Base-by-base conservation (phyloP, 306 rosid genomes). In the Trichosanthes truncata region DNA sequence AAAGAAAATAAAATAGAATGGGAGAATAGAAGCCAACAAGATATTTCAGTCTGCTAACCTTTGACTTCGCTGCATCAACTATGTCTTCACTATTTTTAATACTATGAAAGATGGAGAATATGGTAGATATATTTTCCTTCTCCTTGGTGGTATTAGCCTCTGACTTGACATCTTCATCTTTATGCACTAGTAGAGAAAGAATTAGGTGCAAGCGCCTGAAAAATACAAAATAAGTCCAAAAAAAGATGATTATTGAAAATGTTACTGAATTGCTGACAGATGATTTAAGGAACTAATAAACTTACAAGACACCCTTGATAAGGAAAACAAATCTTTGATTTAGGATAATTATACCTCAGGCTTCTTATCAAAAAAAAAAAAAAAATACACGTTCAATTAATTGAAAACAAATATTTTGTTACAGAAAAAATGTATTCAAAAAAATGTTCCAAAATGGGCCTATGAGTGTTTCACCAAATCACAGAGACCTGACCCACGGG, bases 71-170 rank as follows among this genome's bases (percentile, higher is more conserved):
- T 61, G 86, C 73, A 87, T 93, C 96, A 74, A 86, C 87, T 43
- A 87, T 7, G 82, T 96, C 99, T 87, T 90, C 97, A 82, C 97
- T 91, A 80, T 49, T 79, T 84, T 90, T 93, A 87, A 96, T 93
- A 86, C 86, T 85, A 35, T 79, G 89, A 82, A 96, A 90, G 81
- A 96, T 85, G 45, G 92, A 93, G 77, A 79, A 31, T 52, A 91
- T 80, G 69, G 90, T 78, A 51, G 88, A 88, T 78, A 89, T 40
- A 83, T 53, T 82, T 79, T 93, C 99, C 82, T 86, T 91, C 69
- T 91, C 90, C 69, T 79, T 82, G 81, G 83, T 78, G 82, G 71
- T 84, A 67, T 82, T 82, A 21, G 82, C 84, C 87, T 96, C 99
- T 49, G 89, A 93, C 85, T 91, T 96, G 83, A 80, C 79, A 74